A percentile compares a stretch with the other conserved stretches of the same genome.
phyloP scores from a whole-genome alignment of 306 rosid genomes.

The Benincasa hispida region DNA sequence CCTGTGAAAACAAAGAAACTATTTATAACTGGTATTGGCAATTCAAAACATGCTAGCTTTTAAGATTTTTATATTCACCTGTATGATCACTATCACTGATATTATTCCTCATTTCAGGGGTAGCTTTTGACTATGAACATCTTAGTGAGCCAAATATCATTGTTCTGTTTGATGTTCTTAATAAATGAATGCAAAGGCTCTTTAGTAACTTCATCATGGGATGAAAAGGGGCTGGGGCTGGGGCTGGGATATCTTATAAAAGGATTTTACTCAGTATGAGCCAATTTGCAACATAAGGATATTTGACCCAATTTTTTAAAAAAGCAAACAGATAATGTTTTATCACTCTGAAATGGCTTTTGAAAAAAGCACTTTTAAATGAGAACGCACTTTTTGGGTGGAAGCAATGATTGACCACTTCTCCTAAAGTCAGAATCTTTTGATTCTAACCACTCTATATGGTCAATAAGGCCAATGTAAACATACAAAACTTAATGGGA shows the following conservation, averaged over 20 bases:
- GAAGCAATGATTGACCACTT: neutral
- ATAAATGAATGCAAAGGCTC: neutral
- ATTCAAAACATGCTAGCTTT: neutral
- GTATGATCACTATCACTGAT: neutral
- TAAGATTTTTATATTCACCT: neutral
- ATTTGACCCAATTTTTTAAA: neutral
- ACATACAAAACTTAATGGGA: too few species aligned
- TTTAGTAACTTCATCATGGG: neutral
- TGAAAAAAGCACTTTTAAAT: neutral
- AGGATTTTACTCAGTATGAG: neutral
- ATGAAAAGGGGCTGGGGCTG: neutral
- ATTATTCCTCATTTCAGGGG: neutral
- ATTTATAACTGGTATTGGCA: conserved; percentile 33
- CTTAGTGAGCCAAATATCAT: neutral
- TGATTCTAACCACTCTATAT: neutral
- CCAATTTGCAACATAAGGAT: neutral
- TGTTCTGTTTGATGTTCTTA: neutral
- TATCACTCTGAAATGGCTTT: neutral
- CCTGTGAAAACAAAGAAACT: conserved; percentile 37
- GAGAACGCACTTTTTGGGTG: neutral
- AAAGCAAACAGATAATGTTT: neutral
- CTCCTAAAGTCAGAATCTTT: neutral
- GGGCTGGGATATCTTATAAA: neutral
- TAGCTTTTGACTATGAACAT: neutral
- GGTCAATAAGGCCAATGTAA: neutral